These are phyloP conservation scores for Phytophthora agathidicida DNA, from an alignment of 352 stramenopile species.

Conservation along the genomic window DNA sequence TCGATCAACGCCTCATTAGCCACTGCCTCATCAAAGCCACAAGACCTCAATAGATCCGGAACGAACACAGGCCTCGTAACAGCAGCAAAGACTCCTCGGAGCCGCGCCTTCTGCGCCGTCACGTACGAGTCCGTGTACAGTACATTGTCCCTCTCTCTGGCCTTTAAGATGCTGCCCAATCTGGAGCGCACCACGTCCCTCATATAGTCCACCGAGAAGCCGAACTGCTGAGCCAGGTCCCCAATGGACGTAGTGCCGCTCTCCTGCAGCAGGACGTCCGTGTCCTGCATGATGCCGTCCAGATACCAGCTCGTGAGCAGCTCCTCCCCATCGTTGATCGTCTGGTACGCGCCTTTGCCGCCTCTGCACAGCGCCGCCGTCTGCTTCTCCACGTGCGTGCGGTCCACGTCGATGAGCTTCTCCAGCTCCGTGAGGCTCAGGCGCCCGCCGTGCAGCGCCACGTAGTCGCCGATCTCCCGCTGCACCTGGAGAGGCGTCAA, in stretches of 20 bases:
- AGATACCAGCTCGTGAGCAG: slow-evolving; percentile 84
- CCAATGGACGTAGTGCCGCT: slow-evolving; percentile 69
- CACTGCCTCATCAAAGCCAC: slow-evolving; percentile 71
- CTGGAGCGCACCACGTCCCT: slow-evolving; percentile 68
- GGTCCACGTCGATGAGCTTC: slow-evolving; percentile 74
- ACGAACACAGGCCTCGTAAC: slow-evolving; percentile 75
- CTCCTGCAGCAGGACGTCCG: slow-evolving; percentile 77
- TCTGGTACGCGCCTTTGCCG: slow-evolving; percentile 43
- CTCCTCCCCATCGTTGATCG: slow-evolving; percentile 81
- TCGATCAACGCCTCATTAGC: slow-evolving; percentile 64
- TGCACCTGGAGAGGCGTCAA: slow-evolving; percentile 76
- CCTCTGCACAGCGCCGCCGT: slow-evolving; percentile 48
- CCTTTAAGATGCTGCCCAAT: slow-evolving; percentile 65
- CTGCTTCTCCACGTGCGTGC: slow-evolving; percentile 71
- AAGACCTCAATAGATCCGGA: slow-evolving; percentile 60
- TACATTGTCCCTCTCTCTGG: slow-evolving; percentile 66
- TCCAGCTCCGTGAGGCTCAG: slow-evolving; percentile 72
- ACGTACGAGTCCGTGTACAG: slow-evolving; percentile 85
- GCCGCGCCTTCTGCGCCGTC: slow-evolving; percentile 58
- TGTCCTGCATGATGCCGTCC: slow-evolving; percentile 87
- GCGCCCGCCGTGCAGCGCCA: slow-evolving; percentile 69
- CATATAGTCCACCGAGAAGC: slow-evolving; percentile 87
- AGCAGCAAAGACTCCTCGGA: slow-evolving; percentile 70
- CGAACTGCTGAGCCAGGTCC: slow-evolving; percentile 81
- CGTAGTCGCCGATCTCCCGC: slow-evolving; percentile 76